phyloP scores from a whole-genome alignment of 495 filamentous ascomycete species.

The Viridothelium virens region DNA sequence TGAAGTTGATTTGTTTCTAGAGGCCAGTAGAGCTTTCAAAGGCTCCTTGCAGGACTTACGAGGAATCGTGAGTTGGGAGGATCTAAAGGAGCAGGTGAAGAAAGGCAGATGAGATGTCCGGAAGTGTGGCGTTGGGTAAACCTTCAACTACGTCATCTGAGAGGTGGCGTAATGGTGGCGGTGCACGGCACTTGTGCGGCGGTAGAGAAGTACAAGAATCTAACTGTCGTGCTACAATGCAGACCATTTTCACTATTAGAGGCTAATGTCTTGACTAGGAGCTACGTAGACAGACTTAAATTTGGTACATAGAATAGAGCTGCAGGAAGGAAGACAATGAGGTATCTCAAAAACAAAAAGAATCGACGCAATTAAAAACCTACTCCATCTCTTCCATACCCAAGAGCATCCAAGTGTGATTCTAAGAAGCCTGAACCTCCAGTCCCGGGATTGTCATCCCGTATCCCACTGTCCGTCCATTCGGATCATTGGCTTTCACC shows the following conservation, averaged over 20 bases:
- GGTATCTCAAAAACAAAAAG: not conserved
- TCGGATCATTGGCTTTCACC: constrained; percentile 29
- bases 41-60: no score
- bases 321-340: no score
- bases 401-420: not conserved
- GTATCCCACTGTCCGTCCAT: constrained; percentile 36
- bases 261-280: not conserved
- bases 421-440: constrained; percentile 20
- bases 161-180: not conserved
- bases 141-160: not conserved
- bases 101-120: no score
- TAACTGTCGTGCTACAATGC: no score
- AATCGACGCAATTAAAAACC: not conserved
- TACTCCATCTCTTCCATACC: constrained; percentile 2
- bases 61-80: not conserved
- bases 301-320: not conserved
- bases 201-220: no score
- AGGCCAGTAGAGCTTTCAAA: no score
- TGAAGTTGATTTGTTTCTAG: no score
- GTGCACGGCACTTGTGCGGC: not conserved
- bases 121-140: not conserved
- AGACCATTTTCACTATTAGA: not conserved
- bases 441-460: constrained; percentile 36
- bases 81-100: not conserved
- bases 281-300: not conserved